Evolutionary conservation across 2,329 filamentous ascomycete species (phyloP), one percentile per base, ranked within the genome.

Genomic region (Nigrospora osmanthi): DNA sequence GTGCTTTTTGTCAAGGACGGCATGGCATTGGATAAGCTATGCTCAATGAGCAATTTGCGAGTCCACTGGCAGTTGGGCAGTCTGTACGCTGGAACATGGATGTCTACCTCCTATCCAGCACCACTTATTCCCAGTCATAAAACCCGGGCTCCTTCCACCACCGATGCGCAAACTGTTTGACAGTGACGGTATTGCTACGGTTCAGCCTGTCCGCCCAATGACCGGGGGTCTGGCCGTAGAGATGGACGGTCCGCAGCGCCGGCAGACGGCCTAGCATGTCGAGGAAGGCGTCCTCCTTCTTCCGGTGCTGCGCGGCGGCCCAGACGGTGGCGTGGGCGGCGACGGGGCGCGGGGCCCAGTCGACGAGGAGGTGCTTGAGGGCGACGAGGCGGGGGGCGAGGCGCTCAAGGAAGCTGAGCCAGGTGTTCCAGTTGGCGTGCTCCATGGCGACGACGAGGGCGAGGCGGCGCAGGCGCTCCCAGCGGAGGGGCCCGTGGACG

Each of bases 381-480:
- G 46, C 47, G 4, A 14, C 30, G 3, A 54, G 39, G 2, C 47
- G 50, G 17, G 35, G 17, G 13, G 33, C 33, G 17, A 53, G 12
- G 2, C 59, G 55, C 11, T 54, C 51, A n/a, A 62, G 55, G 35
- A 61, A 54, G 5, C 44, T 47, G 6, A 63, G 39, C 60, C 60
- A 63, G 3, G 47, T 44, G 37, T 63, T 63, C 59, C 59, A 63
- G 42, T 60, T 54, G 4, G 60, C 51, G 23, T 60, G 47, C 35
- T 60, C 58, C 23, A 54, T 53, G 1, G 53, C 49, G 4, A 62
- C 41, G 15, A 61, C 40, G 0, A 62, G 44, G 37, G 47, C 53
- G 7, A 62, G 52, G 42, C 52, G 52, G 5, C 47, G 48, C 38
- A 62, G 49, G 11, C 58, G 52, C 9, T 53, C 52, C 17, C 57